Percentiles rank a stretch among this genome's conserved stretches.
Conservation (phyloP, 306 rosid genomes). For the Cucurbita ficifolia region DNA sequence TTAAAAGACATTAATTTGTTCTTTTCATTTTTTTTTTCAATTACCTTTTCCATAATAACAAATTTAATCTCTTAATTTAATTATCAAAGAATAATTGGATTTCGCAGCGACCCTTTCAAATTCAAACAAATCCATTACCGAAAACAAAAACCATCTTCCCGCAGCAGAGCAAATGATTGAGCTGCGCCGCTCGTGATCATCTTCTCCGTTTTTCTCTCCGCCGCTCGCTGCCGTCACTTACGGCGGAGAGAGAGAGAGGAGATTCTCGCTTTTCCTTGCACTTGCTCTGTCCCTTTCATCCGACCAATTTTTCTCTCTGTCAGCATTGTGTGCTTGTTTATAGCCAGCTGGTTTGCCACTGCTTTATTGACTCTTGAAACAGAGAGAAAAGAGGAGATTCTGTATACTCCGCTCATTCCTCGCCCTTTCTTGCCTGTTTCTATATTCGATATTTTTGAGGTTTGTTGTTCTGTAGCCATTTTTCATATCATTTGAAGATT, state of each 20-base stretch:
- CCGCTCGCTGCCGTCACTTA: background rate
- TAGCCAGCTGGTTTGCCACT: constrained; percentile 50
- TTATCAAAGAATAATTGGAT: background rate
- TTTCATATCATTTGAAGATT: background rate
- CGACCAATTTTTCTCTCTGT: background rate
- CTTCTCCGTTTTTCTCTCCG: background rate
- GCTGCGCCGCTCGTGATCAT: constrained; percentile 11
- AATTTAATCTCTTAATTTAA: background rate
- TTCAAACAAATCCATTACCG: background rate
- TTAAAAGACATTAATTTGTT: constrained; percentile 4
- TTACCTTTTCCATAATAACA: too few species aligned
- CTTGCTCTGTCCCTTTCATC: background rate
- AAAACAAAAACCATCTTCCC: background rate
- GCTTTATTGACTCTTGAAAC: background rate
- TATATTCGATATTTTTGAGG: background rate
- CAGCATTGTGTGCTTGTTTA: constrained; percentile 14
- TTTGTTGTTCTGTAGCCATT: background rate
- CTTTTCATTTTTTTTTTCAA: background rate
- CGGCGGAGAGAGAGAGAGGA: background rate
- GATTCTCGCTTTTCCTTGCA: background rate
- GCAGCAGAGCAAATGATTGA: background rate
- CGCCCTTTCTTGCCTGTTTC: background rate
- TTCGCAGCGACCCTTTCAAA: background rate
- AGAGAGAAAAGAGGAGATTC: constrained; percentile 2
- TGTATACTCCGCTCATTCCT: constrained; percentile 5